phyloP scores from a whole-genome alignment of 164 flowering plant genomes.

The Umbellularia californica region DNA sequence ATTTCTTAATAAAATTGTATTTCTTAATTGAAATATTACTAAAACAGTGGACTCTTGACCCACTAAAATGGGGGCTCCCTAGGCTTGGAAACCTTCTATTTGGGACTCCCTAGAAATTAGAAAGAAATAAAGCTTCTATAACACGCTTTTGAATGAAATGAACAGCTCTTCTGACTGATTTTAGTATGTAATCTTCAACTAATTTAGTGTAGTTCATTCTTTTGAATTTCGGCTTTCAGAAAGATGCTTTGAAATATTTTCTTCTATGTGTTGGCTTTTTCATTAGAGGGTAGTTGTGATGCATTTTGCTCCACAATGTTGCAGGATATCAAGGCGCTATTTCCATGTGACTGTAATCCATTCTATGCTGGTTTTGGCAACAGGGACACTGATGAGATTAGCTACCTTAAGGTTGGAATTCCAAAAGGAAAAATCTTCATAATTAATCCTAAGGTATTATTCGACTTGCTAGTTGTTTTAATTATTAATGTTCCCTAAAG shows the following conservation, averaged over 20 bases:
- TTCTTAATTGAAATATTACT: too few relatives aligned
- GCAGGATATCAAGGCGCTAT: constrained; percentile 81
- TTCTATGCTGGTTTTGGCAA: constrained; percentile 99
- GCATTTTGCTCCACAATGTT: constrained; percentile 8
- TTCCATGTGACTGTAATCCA: constrained; percentile 83
- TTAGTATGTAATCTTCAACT: too few relatives aligned
- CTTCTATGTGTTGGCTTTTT: background rate
- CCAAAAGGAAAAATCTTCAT: constrained; percentile 91
- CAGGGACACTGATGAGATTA: constrained; percentile 91
- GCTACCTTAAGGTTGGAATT: constrained; percentile 94
- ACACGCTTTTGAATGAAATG: too few relatives aligned
- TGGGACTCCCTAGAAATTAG: too few relatives aligned
- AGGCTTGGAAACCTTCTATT: too few relatives aligned
- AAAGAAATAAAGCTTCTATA: too few relatives aligned
- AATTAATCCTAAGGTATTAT: constrained; percentile 86
- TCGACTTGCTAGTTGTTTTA: background rate
- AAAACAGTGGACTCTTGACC: too few relatives aligned
- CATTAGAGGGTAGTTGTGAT: background rate
- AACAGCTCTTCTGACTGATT: too few relatives aligned
- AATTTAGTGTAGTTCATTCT: background rate
- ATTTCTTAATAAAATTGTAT: too few relatives aligned
- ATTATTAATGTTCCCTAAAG: background rate
- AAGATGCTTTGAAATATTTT: background rate
- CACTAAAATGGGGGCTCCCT: too few relatives aligned
- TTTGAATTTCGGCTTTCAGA: background rate